A percentile compares a stretch with the other conserved stretches of the same genome.
These are phyloP conservation scores for Aureobasidium zeae DNA, from an alignment of 2,329 filamentous ascomycete genomes.

Conservation along the genomic window DNA sequence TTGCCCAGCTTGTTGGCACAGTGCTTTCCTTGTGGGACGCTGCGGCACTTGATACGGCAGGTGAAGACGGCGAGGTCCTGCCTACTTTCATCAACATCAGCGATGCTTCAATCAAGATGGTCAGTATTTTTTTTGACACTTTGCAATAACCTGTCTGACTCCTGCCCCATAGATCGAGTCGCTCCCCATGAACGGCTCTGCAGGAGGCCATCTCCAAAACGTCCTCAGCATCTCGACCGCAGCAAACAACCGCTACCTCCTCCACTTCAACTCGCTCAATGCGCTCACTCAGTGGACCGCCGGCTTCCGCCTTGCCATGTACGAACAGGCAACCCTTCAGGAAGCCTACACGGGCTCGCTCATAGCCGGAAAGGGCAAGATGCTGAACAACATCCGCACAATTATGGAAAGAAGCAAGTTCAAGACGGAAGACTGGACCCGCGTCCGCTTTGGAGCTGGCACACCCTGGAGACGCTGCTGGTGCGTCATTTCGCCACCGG, in stretches of 20 bases:
- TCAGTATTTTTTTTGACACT: too few relatives aligned
- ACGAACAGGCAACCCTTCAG: constrained; percentile 83
- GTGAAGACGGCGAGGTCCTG: constrained; percentile 72
- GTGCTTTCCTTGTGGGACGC: constrained; percentile 95
- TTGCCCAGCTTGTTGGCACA: constrained; percentile 90
- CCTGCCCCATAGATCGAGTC: constrained; percentile 51
- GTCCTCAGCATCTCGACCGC: constrained; percentile 94
- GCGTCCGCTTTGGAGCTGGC: constrained; percentile 89
- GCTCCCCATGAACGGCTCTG: constrained; percentile 68
- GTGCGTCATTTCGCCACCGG: constrained; percentile 87
- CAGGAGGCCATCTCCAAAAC: constrained; percentile 78
- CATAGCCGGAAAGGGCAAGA: constrained; percentile 87
- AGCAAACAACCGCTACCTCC: constrained; percentile 84
- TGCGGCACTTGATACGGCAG: constrained; percentile 77
- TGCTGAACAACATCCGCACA: constrained; percentile 76
- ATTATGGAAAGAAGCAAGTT: constrained; percentile 76
- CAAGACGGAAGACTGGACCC: constrained; percentile 82
- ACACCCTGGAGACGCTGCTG: constrained; percentile 95
- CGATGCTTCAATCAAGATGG: constrained; percentile 97
- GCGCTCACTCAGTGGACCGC: constrained; percentile 94
- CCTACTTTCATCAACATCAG: constrained; percentile 95
- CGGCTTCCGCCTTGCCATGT: constrained; percentile 87
- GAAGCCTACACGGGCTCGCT: constrained; percentile 95
- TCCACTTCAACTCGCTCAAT: constrained; percentile 93
- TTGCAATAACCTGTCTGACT: too few relatives aligned